Conservation (phyloP, 352 stramenopile genomes). For the Aphanomyces cochlioides region DNA sequence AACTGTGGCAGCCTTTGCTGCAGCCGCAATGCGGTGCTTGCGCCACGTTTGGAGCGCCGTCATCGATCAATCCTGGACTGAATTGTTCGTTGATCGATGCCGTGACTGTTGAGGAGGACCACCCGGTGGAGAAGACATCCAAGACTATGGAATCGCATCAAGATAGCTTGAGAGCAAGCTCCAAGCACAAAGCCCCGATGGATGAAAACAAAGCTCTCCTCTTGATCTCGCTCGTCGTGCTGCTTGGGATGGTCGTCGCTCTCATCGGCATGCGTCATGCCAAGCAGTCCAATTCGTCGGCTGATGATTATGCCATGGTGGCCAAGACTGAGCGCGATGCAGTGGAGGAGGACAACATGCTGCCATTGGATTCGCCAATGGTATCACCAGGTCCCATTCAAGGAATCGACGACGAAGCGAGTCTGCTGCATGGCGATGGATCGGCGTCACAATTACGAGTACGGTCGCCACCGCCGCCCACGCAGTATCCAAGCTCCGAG, state of each 20-base stretch:
- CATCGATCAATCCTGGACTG: not conserved
- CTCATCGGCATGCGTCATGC: constrained; percentile 17
- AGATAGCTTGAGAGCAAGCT: not conserved
- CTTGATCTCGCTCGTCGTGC: constrained; percentile 10
- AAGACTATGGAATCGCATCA: not conserved
- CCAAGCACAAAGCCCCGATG: not conserved
- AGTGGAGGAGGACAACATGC: not conserved
- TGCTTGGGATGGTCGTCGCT: constrained; percentile 18
- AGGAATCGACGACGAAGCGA: constrained; percentile 2
- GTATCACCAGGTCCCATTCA: not conserved
- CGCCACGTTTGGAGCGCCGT: constrained; percentile 38
- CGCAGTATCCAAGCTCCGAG: not conserved
- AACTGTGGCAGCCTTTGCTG: constrained; percentile 44
- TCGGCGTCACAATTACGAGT: not conserved
- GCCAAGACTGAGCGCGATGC: not conserved
- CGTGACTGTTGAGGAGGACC: not conserved
- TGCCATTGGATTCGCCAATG: not conserved
- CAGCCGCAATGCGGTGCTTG: constrained; percentile 55
- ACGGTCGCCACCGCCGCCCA: constrained; percentile 15
- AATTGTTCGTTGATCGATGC: not conserved
- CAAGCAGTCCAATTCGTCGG: not conserved
- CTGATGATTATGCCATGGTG: constrained; percentile 16
- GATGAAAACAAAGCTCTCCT: constrained; percentile 20
- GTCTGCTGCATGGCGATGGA: not conserved
- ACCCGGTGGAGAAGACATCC: not conserved